Evolutionary conservation across 2,329 filamentous ascomycete genomes (phyloP), one percentile per base, ranked within the genome.

Genomic region (Nemania serpens): DNA sequence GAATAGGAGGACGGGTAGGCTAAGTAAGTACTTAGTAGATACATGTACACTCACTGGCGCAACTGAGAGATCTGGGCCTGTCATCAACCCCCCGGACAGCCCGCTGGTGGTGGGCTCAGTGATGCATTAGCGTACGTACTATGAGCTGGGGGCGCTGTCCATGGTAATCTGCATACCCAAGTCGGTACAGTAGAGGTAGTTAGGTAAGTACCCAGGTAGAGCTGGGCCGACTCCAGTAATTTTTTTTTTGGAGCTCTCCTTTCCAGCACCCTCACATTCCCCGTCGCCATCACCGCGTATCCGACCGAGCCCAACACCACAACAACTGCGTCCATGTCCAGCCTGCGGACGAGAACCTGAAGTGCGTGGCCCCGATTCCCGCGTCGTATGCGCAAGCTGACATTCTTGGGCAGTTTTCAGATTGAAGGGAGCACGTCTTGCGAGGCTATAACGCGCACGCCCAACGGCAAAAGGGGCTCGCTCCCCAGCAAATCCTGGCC

Each of bases 381-480:
- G 22, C 49, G 18, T 22, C 42, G 46, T 51, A 51, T 55, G 43
- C 57, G 42, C 36, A 47, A 46, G 57, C 69, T 71, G 68, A 71
- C 63, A 3, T 7, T 13, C 22, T 54, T 55, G 39, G 20, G 25
- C 53, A 68, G 66, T 36, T 45, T 46, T 33, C 41, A 41, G 57
- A 65, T 65, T 64, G 59, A 68, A 62, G 64, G 53, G 57, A 58
- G 39, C 51, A 25, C 50, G 45, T 67, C 58, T 51, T 48, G 66
- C 62, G 62, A 63, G 62, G 65, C 66, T 54, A 59, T 64, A 61
- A 68, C 69, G 64, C 61, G 60, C 56, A 51, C 62, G 53, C 63
- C 59, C 55, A 49, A 47, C 48, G n/a, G 52, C 50, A 62, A 39
- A 66, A 71, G 70, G 70, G 70, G 70, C 55, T 59, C 61, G 61